Conservation (phyloP, 257 asterid species). For the Gardenia jasminoides region DNA sequence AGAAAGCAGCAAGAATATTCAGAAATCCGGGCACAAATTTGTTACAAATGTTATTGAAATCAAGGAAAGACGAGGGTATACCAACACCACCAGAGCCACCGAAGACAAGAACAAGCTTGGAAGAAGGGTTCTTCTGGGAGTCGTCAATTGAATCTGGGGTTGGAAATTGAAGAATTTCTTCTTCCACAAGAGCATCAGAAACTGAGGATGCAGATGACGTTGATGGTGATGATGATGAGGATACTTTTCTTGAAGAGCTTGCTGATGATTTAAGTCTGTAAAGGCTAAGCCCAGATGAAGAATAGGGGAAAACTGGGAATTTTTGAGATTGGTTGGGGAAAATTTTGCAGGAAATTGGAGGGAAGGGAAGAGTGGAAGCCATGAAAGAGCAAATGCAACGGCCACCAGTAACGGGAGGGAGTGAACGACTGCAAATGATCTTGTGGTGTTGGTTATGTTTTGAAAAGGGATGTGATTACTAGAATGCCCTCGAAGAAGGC, state of each 20-base stretch:
- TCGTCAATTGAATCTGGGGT: conserved; percentile 32
- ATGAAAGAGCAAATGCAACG: conserved; percentile 24
- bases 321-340: conserved; percentile 15
- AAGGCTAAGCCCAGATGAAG: neutral
- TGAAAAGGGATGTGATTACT: no score
- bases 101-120: conserved; percentile 84
- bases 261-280: neutral
- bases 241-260: neutral
- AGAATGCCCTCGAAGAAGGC: no score
- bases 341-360: conserved; percentile 26
- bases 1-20: neutral
- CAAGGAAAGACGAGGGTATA: conserved; percentile 22
- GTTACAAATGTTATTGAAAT: neutral
- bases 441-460: conserved; percentile 5
- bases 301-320: conserved; percentile 10
- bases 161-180: conserved; percentile 21
- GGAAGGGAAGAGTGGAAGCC: conserved; percentile 54
- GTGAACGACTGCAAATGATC: neutral
- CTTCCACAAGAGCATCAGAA: conserved; percentile 34
- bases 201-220: conserved; percentile 25
- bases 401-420: neutral
- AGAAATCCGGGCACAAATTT: neutral
- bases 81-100: conserved; percentile 99
- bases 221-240: conserved; percentile 6
- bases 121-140: conserved; percentile 27